phyloP scores from a whole-genome alignment of 768 basidiomycete genomes.

The Boletus rufocinnamomeus region DNA sequence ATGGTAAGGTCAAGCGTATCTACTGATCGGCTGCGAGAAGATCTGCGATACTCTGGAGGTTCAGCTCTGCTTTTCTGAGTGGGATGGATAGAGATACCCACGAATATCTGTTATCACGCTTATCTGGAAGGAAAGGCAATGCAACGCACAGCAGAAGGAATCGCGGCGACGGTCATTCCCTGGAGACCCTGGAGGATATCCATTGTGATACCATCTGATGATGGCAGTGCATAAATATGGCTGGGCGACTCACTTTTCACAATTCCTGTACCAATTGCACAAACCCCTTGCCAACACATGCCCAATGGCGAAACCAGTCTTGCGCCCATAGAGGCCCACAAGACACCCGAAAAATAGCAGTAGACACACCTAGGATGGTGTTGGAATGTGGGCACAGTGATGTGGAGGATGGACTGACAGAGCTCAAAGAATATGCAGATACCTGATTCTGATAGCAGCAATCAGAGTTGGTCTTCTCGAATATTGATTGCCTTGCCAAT shows the following conservation, averaged over 20 bases:
- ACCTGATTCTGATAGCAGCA: no score
- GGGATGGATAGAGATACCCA: no score
- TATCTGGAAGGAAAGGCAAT: constrained; percentile 1
- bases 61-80: no score
- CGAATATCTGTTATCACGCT: not conserved
- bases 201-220: constrained; percentile 56
- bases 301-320: constrained; percentile 66
- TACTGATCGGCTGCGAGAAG: no score
- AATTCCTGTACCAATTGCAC: constrained; percentile 68
- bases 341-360: constrained; percentile 74
- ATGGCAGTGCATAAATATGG: not conserved
- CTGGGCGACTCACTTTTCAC: constrained; percentile 49
- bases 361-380: constrained; percentile 65
- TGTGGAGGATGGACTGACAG: constrained; percentile 44
- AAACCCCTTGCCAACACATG: constrained; percentile 50
- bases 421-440: constrained; percentile 68
- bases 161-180: constrained; percentile 76
- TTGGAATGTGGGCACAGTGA: constrained; percentile 1
- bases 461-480: constrained; percentile 55
- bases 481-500: constrained; percentile 54
- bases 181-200: constrained; percentile 75
- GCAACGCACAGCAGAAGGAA: constrained; percentile 65
- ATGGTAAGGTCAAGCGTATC: no score
- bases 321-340: constrained; percentile 79
- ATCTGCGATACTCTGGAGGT: no score